Evolutionary conservation across 2,329 filamentous ascomycete species (phyloP).

Genomic region (Grosmannia penicillata): DNA sequence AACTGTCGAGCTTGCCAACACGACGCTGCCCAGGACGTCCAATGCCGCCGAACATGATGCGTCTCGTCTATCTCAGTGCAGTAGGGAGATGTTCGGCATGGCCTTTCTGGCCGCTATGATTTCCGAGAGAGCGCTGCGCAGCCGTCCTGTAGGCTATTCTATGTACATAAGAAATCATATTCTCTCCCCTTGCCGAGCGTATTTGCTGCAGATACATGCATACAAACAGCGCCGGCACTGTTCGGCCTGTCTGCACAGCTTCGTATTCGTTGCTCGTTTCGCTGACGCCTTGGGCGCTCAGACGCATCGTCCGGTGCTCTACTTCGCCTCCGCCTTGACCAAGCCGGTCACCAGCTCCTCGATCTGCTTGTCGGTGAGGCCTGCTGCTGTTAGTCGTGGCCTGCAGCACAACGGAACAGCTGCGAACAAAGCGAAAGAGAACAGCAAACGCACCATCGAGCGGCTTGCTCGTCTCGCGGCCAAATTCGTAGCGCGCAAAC

Average conservation of each 20-base stretch:
- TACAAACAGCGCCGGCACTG: too few relatives aligned
- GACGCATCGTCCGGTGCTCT: too few relatives aligned
- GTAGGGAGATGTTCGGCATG: too few relatives aligned
- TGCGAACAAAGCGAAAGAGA: not conserved
- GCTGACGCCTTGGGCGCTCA: too few relatives aligned
- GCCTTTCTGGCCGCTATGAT: too few relatives aligned
- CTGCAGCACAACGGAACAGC: not conserved
- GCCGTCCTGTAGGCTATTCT: not conserved
- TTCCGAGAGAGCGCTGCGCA: too few relatives aligned
- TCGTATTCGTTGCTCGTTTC: not conserved
- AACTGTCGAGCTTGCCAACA: too few relatives aligned
- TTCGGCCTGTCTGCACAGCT: not conserved
- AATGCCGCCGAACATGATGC: too few relatives aligned
- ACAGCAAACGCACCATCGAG: slow-evolving; percentile 28
- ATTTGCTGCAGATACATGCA: too few relatives aligned
- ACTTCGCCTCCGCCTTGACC: slow-evolving; percentile 30
- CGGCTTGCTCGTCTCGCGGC: slow-evolving; percentile 40
- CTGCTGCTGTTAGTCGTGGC: slow-evolving; percentile 12
- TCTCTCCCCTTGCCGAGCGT: not conserved
- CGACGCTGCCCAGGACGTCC: too few relatives aligned
- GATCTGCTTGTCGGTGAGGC: slow-evolving; percentile 45
- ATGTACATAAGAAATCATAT: not conserved
- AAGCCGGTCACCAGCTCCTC: slow-evolving; percentile 41
- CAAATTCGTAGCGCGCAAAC: slow-evolving; percentile 73
- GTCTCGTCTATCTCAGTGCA: too few relatives aligned